Evolutionary conservation across 192 early-diverging fungal genomes (phyloP).

Genomic region (Coemansia erecta): DNA sequence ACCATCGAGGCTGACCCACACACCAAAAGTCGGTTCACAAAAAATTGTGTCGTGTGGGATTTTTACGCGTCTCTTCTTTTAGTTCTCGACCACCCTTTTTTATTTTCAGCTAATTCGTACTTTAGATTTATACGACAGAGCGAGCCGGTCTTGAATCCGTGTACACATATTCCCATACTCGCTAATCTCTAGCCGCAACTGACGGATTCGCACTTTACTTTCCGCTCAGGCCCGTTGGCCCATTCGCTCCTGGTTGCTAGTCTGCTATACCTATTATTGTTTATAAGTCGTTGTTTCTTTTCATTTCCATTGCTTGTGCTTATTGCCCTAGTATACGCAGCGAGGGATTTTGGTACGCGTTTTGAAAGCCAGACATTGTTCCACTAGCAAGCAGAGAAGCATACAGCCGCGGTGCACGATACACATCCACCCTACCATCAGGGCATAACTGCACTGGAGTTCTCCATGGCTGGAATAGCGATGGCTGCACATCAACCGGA

Average conservation of each 20-base stretch:
- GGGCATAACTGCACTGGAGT: too few species aligned
- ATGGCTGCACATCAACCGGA: conserved; percentile 35
- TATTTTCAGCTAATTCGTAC: too few species aligned
- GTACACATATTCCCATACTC: not conserved
- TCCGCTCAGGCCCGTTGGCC: not conserved
- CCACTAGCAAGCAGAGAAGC: too few species aligned
- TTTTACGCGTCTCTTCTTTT: too few species aligned
- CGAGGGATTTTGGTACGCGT: not conserved
- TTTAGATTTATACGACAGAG: too few species aligned
- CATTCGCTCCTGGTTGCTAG: not conserved
- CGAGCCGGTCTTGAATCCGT: not conserved
- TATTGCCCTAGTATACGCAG: not conserved
- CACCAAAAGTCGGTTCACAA: too few species aligned
- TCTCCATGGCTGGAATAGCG: conserved; percentile 41
- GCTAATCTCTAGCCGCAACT: not conserved
- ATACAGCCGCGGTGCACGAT: too few species aligned
- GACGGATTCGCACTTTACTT: not conserved
- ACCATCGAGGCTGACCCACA: too few species aligned
- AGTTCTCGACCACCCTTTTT: too few species aligned
- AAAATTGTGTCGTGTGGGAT: too few species aligned
- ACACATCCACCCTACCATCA: too few species aligned
- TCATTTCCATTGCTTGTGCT: not conserved
- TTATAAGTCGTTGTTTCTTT: not conserved
- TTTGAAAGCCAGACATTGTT: too few species aligned
- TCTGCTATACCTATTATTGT: not conserved